phyloP scores from a whole-genome alignment of 2,329 filamentous ascomycete species.

The Alternaria gansuensis region DNA sequence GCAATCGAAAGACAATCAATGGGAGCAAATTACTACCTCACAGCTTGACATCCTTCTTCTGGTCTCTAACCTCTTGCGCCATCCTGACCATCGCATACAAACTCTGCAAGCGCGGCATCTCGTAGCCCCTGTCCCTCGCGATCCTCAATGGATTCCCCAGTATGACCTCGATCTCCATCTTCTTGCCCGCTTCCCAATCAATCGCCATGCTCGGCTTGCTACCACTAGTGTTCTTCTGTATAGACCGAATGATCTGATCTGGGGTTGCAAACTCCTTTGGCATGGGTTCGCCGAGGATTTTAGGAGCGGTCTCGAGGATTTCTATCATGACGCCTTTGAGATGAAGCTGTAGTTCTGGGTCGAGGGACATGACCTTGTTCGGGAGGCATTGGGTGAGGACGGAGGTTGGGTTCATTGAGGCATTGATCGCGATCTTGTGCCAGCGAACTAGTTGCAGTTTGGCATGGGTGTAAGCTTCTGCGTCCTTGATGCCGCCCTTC shows the following conservation, averaged over 20 bases:
- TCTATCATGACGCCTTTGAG: slow-evolving; percentile 74
- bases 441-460: slow-evolving; percentile 75
- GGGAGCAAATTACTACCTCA: background rate
- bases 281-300: slow-evolving; percentile 68
- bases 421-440: slow-evolving; percentile 82
- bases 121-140: slow-evolving; percentile 68
- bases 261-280: slow-evolving; percentile 68
- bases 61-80: slow-evolving; percentile 65
- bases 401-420: slow-evolving; percentile 76
- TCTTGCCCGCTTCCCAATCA: slow-evolving; percentile 72
- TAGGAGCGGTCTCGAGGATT: slow-evolving; percentile 70
- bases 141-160: slow-evolving; percentile 74
- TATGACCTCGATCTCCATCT: slow-evolving; percentile 76
- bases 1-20: background rate
- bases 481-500: slow-evolving; percentile 71
- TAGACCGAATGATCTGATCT: slow-evolving; percentile 70
- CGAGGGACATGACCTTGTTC: slow-evolving; percentile 72
- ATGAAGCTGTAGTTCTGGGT: slow-evolving; percentile 69
- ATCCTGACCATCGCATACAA: slow-evolving; percentile 72
- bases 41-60: slow-evolving; percentile 35
- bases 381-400: slow-evolving; percentile 71
- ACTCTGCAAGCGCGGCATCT: slow-evolving; percentile 72
- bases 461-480: slow-evolving; percentile 69
- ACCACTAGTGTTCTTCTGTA: slow-evolving; percentile 68
- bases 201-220: slow-evolving; percentile 71